Percentiles rank a stretch among this genome's conserved stretches.
Conservation (phyloP, 306 rosid species). For the Cucumis melo region DNA sequence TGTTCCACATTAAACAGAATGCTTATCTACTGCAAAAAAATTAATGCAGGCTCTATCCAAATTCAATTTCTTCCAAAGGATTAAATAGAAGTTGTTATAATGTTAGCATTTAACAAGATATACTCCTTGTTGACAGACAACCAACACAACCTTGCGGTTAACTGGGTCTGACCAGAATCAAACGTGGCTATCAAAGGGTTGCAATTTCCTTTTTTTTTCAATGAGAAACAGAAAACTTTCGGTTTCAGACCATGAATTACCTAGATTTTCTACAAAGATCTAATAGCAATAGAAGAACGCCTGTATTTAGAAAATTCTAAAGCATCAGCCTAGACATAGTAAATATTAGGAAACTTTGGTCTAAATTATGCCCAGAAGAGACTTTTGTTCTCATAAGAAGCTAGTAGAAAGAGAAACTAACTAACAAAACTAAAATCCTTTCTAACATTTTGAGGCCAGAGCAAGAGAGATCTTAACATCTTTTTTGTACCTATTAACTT, state of each 20-base stretch:
- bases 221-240: not conserved
- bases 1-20: conserved; percentile 10
- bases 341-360: not conserved
- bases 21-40: not conserved
- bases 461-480: not conserved
- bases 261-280: not conserved
- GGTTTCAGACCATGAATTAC: not conserved
- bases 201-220: not conserved
- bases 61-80: not conserved
- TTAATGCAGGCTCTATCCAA: not conserved
- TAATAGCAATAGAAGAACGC: not conserved
- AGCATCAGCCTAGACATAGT: not conserved
- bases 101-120: not conserved
- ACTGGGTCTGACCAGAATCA: not conserved
- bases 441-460: not conserved
- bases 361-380: not conserved
- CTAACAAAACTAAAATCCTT: not conserved
- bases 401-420: not conserved
- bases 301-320: not conserved
- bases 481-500: not conserved
- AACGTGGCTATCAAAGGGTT: not conserved
- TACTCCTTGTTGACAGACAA: not conserved
- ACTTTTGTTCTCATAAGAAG: not conserved
- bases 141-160: not conserved
- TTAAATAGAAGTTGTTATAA: not conserved